A percentile compares a stretch with the other conserved stretches of the same genome.
phyloP scores from a whole-genome alignment of 164 flowering plant genomes.

The Macadamia tetraphylla region DNA sequence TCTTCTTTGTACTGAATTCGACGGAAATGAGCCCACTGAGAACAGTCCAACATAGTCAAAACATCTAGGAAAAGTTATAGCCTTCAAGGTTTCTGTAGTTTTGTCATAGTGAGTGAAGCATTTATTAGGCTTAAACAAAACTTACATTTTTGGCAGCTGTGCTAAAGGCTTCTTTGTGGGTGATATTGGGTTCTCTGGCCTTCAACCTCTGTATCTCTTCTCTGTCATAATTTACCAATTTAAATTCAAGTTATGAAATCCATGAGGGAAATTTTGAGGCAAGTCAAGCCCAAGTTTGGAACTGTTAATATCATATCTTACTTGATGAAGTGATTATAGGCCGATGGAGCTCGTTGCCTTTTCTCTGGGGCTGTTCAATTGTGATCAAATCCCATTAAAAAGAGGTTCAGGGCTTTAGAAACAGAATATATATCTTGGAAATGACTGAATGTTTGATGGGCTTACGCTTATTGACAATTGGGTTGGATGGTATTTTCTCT shows the following conservation, averaged over 20 bases:
- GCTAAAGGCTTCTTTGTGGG: conserved; percentile 92
- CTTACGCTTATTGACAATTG: conserved; percentile 57
- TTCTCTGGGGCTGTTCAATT: conserved; percentile 71
- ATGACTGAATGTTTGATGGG: neutral
- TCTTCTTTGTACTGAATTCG: conserved; percentile 36
- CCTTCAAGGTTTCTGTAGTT: neutral
- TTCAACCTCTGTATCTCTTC: conserved; percentile 92
- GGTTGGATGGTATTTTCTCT: conserved; percentile 22
- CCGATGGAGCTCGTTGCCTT: conserved; percentile 82
- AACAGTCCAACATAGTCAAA: conserved; percentile 17
- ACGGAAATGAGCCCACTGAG: conserved; percentile 86
- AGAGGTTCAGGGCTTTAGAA: neutral
- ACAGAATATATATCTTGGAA: neutral
- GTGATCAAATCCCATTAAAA: neutral
- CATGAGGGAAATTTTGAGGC: no score
- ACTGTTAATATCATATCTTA: conserved; percentile 16
- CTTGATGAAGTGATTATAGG: conserved; percentile 86
- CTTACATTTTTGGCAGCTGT: conserved; percentile 91
- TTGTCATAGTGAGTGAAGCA: neutral
- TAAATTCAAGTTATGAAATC: neutral
- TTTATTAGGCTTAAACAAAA: neutral
- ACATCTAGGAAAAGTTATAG: conserved; percentile 3
- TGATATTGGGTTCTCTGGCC: conserved; percentile 59
- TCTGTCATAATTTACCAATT: conserved; percentile 28
- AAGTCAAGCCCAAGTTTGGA: no score